phyloP scores from a whole-genome alignment of 495 filamentous ascomycete species.

The Podospora bellae-mahoneyi region DNA sequence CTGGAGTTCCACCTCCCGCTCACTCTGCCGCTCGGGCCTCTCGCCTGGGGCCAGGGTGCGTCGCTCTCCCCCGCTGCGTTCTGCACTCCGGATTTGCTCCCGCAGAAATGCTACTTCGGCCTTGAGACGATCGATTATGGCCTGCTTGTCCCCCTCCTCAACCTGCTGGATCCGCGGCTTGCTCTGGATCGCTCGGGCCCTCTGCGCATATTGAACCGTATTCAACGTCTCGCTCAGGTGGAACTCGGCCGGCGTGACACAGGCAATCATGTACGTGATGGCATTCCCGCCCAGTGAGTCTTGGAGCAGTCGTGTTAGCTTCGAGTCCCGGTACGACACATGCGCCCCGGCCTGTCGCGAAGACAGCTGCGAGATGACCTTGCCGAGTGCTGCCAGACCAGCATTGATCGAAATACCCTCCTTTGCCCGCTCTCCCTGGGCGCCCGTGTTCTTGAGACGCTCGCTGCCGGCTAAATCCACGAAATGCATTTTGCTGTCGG shows the following conservation, averaged over 20 bases:
- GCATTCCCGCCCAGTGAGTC: slow-evolving; percentile 98
- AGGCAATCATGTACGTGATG: slow-evolving; percentile 99
- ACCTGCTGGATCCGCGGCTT: slow-evolving; percentile 94
- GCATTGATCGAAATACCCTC: slow-evolving; percentile 99
- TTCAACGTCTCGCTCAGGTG: slow-evolving; percentile 97
- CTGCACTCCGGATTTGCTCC: slow-evolving; percentile 79
- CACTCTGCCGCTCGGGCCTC: slow-evolving; percentile 75
- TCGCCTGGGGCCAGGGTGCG: slow-evolving; percentile 60
- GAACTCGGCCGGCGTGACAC: slow-evolving; percentile 94
- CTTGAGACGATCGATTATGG: slow-evolving; percentile 87
- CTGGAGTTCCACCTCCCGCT: slow-evolving; percentile 84
- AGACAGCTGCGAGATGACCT: slow-evolving; percentile 97
- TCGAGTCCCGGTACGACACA: slow-evolving; percentile 97
- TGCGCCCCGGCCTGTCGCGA: slow-evolving; percentile 84
- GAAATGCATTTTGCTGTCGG: slow-evolving; percentile 98
- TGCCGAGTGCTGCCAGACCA: slow-evolving; percentile 90
- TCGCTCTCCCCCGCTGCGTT: slow-evolving; percentile 56
- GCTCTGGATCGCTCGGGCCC: slow-evolving; percentile 94
- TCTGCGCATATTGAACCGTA: slow-evolving; percentile 94
- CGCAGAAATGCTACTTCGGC: slow-evolving; percentile 92
- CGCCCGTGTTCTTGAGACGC: slow-evolving; percentile 93
- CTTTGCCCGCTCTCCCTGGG: slow-evolving; percentile 89
- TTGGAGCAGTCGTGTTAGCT: slow-evolving; percentile 90
- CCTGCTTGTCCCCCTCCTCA: slow-evolving; percentile 93
- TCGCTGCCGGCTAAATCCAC: slow-evolving; percentile 98